Evolutionary conservation across 2,329 filamentous ascomycete genomes (phyloP).

Genomic region (Aureobasidium sp.): DNA sequence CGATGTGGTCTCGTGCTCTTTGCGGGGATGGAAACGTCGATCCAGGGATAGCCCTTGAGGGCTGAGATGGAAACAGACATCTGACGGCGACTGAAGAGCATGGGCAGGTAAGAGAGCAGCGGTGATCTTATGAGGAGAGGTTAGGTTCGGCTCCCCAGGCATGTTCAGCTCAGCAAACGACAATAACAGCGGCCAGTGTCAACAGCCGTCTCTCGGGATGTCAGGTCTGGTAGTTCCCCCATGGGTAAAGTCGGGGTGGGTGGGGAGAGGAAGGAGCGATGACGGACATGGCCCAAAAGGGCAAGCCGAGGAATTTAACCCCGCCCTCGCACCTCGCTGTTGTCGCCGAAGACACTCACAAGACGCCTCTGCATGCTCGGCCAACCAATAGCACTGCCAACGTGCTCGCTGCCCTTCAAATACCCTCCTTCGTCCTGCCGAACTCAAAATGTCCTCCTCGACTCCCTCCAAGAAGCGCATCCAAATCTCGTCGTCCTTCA

Average conservation of each 20-base stretch:
- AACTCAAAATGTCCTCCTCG: slow-evolving; percentile 4
- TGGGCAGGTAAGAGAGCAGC: neutral
- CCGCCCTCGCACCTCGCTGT: neutral
- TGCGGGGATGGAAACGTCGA: neutral
- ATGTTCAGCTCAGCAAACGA: neutral
- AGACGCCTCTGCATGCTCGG: neutral
- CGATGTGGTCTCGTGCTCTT: slow-evolving; percentile 9
- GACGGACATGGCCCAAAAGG: neutral
- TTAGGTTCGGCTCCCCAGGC: neutral
- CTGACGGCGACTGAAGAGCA: neutral
- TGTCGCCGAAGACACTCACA: neutral
- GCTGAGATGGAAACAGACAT: neutral
- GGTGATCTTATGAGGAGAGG: neutral
- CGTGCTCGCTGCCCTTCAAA: neutral
- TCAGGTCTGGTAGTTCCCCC: neutral
- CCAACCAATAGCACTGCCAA: neutral
- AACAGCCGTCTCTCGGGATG: neutral
- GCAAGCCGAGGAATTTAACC: neutral
- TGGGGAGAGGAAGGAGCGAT: neutral
- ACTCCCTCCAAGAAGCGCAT: slow-evolving; percentile 12
- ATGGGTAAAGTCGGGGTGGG: neutral
- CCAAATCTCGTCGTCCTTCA: slow-evolving; percentile 15
- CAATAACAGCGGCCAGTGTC: neutral
- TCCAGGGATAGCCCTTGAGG: neutral
- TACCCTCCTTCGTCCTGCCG: neutral